Conservation (phyloP, 495 filamentous ascomycete species). For the Aspergillus asperescens region DNA sequence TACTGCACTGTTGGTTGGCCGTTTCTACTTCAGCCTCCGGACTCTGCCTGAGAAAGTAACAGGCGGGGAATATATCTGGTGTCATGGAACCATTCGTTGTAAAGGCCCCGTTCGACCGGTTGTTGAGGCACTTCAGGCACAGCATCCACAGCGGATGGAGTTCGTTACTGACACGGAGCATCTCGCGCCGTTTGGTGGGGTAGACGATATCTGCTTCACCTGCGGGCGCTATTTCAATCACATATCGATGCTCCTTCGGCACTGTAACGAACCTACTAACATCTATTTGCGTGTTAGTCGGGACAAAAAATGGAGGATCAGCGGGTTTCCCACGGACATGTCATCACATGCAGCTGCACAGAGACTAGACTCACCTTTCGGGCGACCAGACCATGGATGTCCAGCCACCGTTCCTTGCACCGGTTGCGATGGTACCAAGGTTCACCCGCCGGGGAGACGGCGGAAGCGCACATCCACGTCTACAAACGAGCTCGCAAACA, state of each 20-base stretch:
- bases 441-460: neutral
- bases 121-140: constrained; percentile 13
- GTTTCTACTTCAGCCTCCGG: constrained; percentile 16
- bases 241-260: constrained; percentile 12
- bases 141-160: constrained; percentile 12
- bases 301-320: constrained; percentile 17
- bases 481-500: neutral
- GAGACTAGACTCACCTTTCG: constrained; percentile 14
- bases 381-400: constrained; percentile 13
- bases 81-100: constrained; percentile 16
- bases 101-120: constrained; percentile 15
- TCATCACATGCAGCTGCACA: constrained; percentile 8
- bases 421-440: neutral
- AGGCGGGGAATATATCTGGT: constrained; percentile 6
- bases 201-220: constrained; percentile 12
- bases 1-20: constrained; percentile 17
- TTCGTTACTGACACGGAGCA: constrained; percentile 16
- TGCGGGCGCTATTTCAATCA: constrained; percentile 17
- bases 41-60: neutral
- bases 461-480: neutral
- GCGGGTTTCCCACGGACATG: constrained; percentile 18
- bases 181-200: constrained; percentile 11
- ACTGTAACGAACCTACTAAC: constrained; percentile 14
- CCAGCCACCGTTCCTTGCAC: constrained; percentile 1
- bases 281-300: constrained; percentile 14